A percentile compares a stretch with the other conserved stretches of the same genome.
phyloP scores from a whole-genome alignment of 2,329 filamentous ascomycete species.

The Penicillium paneum region DNA sequence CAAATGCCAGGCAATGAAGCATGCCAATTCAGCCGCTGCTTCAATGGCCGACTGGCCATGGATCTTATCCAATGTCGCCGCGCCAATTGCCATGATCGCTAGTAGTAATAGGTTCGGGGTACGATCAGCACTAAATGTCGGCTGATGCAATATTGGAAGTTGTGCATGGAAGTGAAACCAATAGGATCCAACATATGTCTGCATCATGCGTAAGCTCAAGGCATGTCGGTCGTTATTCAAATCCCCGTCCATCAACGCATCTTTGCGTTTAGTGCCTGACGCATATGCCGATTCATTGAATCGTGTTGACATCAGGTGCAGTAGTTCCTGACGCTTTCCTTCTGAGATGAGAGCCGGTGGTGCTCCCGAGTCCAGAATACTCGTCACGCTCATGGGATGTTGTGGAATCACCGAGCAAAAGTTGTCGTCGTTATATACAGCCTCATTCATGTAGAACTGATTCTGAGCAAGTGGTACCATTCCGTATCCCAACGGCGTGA shows the following conservation, averaged over 20 bases:
- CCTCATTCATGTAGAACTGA: slow-evolving; percentile 51
- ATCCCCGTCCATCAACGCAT: slow-evolving; percentile 74
- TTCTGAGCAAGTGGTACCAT: slow-evolving; percentile 47
- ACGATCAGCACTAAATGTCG: slow-evolving; percentile 84
- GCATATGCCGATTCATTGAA: slow-evolving; percentile 79
- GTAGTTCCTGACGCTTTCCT: slow-evolving; percentile 78
- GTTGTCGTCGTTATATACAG: slow-evolving; percentile 46
- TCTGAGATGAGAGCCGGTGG: slow-evolving; percentile 81
- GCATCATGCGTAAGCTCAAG: slow-evolving; percentile 90
- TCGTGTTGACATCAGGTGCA: slow-evolving; percentile 73
- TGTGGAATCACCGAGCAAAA: slow-evolving; percentile 54
- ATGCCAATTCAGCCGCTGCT: slow-evolving; percentile 76
- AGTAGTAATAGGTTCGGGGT: slow-evolving; percentile 81
- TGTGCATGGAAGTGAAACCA: slow-evolving; percentile 95
- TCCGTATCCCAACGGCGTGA: slow-evolving; percentile 53
- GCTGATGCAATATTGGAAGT: slow-evolving; percentile 88
- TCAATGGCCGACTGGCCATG: slow-evolving; percentile 71
- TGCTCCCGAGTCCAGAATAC: slow-evolving; percentile 73
- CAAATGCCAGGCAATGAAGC: slow-evolving; percentile 89
- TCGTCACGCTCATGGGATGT: slow-evolving; percentile 87
- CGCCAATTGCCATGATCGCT: slow-evolving; percentile 88
- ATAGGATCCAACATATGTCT: slow-evolving; percentile 87
- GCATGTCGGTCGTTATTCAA: slow-evolving; percentile 60
- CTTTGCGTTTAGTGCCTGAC: slow-evolving; percentile 70
- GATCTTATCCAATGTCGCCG: slow-evolving; percentile 79